Base-by-base conservation (phyloP, 2,329 filamentous ascomycete species). In the Paracorniculantispora psalliotae region DNA sequence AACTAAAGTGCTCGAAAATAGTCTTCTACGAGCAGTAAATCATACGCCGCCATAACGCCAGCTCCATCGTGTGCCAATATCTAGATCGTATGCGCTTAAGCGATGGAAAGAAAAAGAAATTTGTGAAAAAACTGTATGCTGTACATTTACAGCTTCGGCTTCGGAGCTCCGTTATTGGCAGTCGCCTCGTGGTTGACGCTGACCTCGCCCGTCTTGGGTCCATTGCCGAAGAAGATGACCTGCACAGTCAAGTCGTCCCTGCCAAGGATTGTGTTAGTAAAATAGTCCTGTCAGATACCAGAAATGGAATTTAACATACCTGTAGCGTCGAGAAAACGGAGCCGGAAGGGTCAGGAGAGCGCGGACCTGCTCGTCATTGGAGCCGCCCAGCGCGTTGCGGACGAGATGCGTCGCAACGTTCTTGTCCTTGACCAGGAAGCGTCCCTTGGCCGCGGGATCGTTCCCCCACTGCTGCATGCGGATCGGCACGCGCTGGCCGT, bases 171-270 rank as follows among this genome's bases (percentile, higher is more conserved):
- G 50, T 73, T 67, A 10, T 69, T 66, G 41, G 89, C 90, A 61
- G 88, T 96, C 1, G 94, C 94, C 68, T 97, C 93, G 63, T 88
- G 80, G 73, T 97, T 99, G 60, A 96, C 73, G 5, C 88, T 83
- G 5, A 97, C 88, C 63, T 88, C 87, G 37, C 92, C 92, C 30
- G 82, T 89, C 71, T 87, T 87, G 56, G 87, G 79, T 37, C 88
- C 85, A 66, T 96, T 85, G 61, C 94, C 94, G 68, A 99, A 99
- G 81, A 99, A 99, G 69, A 99, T 96, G 62, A 99, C 94, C 73
- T 99, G 91, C 17, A 99, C 93, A 0, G 94, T 99, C 63, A 99
- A 77, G 71, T 99, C 94, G 71, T 99, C 94, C 65, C 91, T 93
- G 46, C 57, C n/a, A 17, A 19, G 15, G 7, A 12, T n/a, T n/a